phyloP scores from a whole-genome alignment of 345 rosid species.

The Linum usitatissimum region DNA sequence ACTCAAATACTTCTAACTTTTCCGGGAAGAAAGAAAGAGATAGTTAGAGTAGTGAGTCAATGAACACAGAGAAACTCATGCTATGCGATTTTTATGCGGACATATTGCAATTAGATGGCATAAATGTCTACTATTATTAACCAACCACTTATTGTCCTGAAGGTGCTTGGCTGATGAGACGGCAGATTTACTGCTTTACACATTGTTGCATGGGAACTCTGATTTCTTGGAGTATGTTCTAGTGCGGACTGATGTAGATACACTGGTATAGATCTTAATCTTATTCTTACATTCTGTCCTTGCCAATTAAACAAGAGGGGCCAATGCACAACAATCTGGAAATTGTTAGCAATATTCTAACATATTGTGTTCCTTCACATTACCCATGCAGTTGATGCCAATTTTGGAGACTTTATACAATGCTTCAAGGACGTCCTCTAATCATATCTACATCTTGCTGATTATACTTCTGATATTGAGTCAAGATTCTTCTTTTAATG shows the following conservation, averaged over 20 bases:
- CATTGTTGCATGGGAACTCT: slow-evolving; percentile 82
- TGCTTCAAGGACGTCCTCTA: slow-evolving; percentile 78
- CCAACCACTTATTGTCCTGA: slow-evolving; percentile 15
- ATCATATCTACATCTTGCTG: slow-evolving; percentile 93
- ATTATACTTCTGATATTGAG: slow-evolving; percentile 95
- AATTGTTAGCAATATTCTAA: not conserved
- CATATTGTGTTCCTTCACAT: slow-evolving; percentile 15
- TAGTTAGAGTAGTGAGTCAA: not conserved
- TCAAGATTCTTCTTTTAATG: slow-evolving; percentile 90
- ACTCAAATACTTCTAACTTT: not conserved
- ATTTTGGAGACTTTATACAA: slow-evolving; percentile 83
- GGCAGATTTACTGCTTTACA: slow-evolving; percentile 79
- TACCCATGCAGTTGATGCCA: slow-evolving; percentile 69
- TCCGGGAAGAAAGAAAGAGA: not conserved
- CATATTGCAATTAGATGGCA: not conserved
- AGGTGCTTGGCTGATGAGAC: slow-evolving; percentile 94
- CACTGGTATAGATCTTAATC: slow-evolving; percentile 47
- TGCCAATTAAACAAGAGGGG: not conserved
- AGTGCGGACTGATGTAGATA: slow-evolving; percentile 95
- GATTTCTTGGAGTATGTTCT: slow-evolving; percentile 88
- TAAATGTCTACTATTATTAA: not conserved
- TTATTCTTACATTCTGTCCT: not conserved
- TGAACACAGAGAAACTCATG: not conserved
- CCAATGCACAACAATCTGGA: not conserved
- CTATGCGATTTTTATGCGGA: too few species aligned